Conservation (phyloP, 2,329 filamentous ascomycete species). For the Diaporthe ampelina region DNA sequence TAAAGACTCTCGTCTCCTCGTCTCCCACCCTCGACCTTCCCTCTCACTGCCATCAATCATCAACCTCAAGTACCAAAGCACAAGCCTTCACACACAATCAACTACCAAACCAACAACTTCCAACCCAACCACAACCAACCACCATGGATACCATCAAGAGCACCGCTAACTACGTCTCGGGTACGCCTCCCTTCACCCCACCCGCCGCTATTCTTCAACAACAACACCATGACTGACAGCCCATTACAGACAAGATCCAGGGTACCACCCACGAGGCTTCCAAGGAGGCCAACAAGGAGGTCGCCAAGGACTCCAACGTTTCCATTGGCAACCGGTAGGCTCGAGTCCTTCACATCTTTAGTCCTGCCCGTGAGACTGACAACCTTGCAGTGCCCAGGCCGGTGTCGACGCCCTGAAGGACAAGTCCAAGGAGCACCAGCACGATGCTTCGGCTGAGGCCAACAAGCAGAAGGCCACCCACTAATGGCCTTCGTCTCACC, state of each 20-base stretch:
- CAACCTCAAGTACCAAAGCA: constrained; percentile 34
- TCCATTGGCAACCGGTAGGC: constrained; percentile 58
- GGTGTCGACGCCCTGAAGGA: constrained; percentile 52
- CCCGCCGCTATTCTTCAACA: background rate
- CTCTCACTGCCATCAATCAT: constrained; percentile 41
- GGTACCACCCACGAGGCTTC: constrained; percentile 57
- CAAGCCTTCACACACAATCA: constrained; percentile 20
- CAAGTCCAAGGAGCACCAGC: constrained; percentile 51
- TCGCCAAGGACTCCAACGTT: constrained; percentile 68
- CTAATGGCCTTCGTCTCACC: constrained; percentile 46
- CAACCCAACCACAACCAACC: constrained; percentile 39
- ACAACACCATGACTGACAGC: background rate
- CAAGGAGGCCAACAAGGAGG: constrained; percentile 73
- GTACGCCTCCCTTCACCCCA: constrained; percentile 60
- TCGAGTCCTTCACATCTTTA: background rate
- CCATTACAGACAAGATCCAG: constrained; percentile 41
- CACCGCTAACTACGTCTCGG: constrained; percentile 71
- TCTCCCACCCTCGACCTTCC: background rate
- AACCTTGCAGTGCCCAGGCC: constrained; percentile 47
- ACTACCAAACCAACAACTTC: constrained; percentile 40
- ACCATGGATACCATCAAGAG: constrained; percentile 62
- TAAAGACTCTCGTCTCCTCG: constrained; percentile 30
- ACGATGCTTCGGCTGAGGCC: constrained; percentile 53
- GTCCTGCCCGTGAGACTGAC: background rate
- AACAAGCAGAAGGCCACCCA: constrained; percentile 56